Evolutionary conservation across 2,329 filamentous ascomycete species (phyloP).

Genomic region (Bisporella sp.): DNA sequence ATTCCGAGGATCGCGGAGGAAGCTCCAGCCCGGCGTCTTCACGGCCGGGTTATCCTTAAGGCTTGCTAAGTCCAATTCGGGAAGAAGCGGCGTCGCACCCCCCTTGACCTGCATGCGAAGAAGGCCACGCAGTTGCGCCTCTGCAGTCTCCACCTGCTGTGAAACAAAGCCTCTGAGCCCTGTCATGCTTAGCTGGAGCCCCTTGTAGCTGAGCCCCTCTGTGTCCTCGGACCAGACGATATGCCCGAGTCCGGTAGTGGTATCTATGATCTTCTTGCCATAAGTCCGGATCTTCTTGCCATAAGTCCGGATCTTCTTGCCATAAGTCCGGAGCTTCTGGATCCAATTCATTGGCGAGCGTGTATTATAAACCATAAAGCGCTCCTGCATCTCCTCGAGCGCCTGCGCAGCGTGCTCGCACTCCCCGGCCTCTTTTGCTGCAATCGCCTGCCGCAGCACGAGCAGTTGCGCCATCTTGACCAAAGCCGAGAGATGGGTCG

Average conservation of each 20-base stretch:
- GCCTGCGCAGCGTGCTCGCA: constrained; percentile 1
- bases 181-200: constrained; percentile 7
- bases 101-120: constrained; percentile 2
- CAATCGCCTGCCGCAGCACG: constrained; percentile 2
- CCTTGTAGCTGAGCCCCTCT: constrained; percentile 8
- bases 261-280: too few relatives aligned
- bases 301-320: constrained; percentile 8
- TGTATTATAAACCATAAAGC: constrained; percentile 9
- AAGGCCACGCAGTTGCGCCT: constrained; percentile 3
- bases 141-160: not conserved
- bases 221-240: constrained; percentile 6
- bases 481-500: constrained; percentile 5
- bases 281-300: constrained; percentile 9
- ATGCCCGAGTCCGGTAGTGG: constrained; percentile 4
- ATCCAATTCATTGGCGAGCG: constrained; percentile 10
- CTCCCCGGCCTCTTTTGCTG: constrained; percentile 4
- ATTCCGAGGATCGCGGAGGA: constrained; percentile 3
- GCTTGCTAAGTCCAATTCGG: not conserved
- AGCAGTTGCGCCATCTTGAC: constrained; percentile 6
- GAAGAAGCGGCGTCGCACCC: not conserved
- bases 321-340: constrained; percentile 6
- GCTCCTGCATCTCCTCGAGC: constrained; percentile 9
- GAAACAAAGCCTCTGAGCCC: constrained; percentile 1
- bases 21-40: constrained; percentile 3
- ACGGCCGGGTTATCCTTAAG: constrained; percentile 6